Evolutionary conservation across 148 eudicot genomes (phyloP).

Genomic region (Cornus suecica): DNA sequence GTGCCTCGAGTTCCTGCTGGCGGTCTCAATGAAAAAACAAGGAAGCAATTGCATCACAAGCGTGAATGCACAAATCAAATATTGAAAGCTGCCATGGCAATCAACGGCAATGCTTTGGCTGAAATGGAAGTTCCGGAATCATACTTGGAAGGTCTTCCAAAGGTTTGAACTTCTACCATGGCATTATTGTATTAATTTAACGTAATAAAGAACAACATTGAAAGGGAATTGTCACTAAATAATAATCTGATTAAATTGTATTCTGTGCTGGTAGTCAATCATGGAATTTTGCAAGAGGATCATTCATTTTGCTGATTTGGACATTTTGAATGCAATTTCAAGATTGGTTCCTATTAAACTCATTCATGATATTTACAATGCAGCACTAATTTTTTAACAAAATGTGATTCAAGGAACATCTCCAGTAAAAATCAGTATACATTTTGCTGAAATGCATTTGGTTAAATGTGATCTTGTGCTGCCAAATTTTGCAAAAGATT

Average conservation of each 20-base stretch:
- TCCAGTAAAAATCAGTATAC: not conserved
- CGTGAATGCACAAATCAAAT: conserved; percentile 90
- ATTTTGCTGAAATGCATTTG: not conserved
- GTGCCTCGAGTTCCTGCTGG: conserved; percentile 88
- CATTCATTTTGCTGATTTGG: not conserved
- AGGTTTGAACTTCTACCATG: conserved; percentile 42
- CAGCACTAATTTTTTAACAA: not conserved
- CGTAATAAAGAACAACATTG: not conserved
- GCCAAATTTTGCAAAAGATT: not conserved
- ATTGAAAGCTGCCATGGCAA: conserved; percentile 85
- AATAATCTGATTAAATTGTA: too few relatives aligned
- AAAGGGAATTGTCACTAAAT: not conserved
- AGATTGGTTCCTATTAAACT: not conserved
- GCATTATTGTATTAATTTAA: too few relatives aligned
- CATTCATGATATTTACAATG: not conserved
- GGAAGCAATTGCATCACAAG: conserved; percentile 71
- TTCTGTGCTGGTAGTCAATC: not conserved
- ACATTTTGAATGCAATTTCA: not conserved
- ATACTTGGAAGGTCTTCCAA: conserved; percentile 80
- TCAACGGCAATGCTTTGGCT: conserved; percentile 62
- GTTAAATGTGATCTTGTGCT: not conserved
- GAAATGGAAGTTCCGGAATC: conserved; percentile 98
- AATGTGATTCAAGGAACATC: not conserved
- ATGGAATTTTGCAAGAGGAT: not conserved
- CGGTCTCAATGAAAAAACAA: conserved; percentile 59